Evolutionary conservation across 768 basidiomycete species (phyloP).

Genomic region (Brasilioporus rufonigricans): DNA sequence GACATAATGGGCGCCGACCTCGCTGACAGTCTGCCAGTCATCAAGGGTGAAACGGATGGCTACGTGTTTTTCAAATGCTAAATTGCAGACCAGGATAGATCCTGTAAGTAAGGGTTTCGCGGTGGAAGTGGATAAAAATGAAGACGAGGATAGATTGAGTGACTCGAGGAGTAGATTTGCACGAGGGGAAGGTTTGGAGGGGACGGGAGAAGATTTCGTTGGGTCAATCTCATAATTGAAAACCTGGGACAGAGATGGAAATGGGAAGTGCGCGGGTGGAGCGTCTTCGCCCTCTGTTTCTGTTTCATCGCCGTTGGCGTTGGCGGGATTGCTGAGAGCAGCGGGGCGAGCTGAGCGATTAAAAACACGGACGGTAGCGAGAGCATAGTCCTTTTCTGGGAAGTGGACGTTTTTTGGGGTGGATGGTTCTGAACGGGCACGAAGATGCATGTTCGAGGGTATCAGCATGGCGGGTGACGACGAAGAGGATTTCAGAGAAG

Average conservation of each 20-base stretch:
- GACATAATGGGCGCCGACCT: slow-evolving; percentile 60
- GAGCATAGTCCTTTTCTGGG: slow-evolving; percentile 58
- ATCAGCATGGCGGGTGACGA: slow-evolving; percentile 17
- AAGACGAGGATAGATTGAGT: slow-evolving; percentile 25
- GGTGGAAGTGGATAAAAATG: slow-evolving; percentile 1
- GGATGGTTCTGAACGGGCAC: slow-evolving; percentile 57
- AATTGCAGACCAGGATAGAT: slow-evolving; percentile 78
- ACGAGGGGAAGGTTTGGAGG: neutral
- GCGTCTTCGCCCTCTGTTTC: slow-evolving; percentile 41
- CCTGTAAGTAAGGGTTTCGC: slow-evolving; percentile 55
- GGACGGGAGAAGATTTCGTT: slow-evolving; percentile 13
- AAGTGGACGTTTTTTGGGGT: slow-evolving; percentile 90
- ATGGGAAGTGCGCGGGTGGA: slow-evolving; percentile 16
- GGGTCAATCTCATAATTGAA: slow-evolving; percentile 24
- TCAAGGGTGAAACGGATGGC: slow-evolving; percentile 89
- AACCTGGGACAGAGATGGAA: slow-evolving; percentile 21
- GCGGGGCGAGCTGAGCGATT: slow-evolving; percentile 69
- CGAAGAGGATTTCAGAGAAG: slow-evolving; percentile 64
- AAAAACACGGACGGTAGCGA: slow-evolving; percentile 63
- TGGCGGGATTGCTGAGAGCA: slow-evolving; percentile 36
- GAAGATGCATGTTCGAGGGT: slow-evolving; percentile 19
- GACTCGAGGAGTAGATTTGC: slow-evolving; percentile 40
- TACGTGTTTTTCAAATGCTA: slow-evolving; percentile 84
- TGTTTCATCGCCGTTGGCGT: slow-evolving; percentile 37
- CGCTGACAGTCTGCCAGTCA: slow-evolving; percentile 90